Percentiles rank a stretch among this genome's conserved stretches.
Conservation (phyloP, 345 rosid genomes). For the Bruguiera gymnorhiza region DNA sequence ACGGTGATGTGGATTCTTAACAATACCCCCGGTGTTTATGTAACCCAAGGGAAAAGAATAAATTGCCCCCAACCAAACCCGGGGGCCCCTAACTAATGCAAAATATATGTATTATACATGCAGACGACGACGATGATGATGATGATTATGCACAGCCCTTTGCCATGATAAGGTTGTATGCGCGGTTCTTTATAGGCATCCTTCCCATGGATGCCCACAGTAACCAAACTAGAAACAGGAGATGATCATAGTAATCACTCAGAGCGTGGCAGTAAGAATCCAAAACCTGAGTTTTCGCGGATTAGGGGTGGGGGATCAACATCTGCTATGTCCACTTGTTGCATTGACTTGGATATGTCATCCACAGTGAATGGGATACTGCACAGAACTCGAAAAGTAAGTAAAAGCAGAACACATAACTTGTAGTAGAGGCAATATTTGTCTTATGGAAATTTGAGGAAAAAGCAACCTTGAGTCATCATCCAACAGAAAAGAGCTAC, state of each 20-base stretch:
- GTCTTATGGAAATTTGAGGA: background rate
- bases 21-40: slow-evolving; percentile 38
- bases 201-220: slow-evolving; percentile 2
- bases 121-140: background rate
- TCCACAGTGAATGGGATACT: slow-evolving; percentile 98
- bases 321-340: slow-evolving; percentile 79
- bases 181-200: slow-evolving; percentile 5
- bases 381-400: slow-evolving; percentile 30
- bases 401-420: background rate
- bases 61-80: slow-evolving; percentile 27
- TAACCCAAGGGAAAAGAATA: slow-evolving; percentile 45
- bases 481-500: slow-evolving; percentile 93
- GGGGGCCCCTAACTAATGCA: slow-evolving; percentile 21
- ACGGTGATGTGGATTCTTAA: slow-evolving; percentile 34
- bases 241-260: slow-evolving; percentile 41
- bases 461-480: slow-evolving; percentile 85
- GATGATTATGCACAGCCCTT: slow-evolving; percentile 29
- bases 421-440: too few relatives aligned
- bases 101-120: slow-evolving; percentile 33
- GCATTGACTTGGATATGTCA: slow-evolving; percentile 94
- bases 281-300: slow-evolving; percentile 91
- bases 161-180: slow-evolving; percentile 14
- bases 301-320: slow-evolving; percentile 79
- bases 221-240: background rate
- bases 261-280: slow-evolving; percentile 77